Evolutionary conservation across 805 yeast genomes (phyloP).

Genomic region (Wickerhamomyces ciferrii): DNA sequence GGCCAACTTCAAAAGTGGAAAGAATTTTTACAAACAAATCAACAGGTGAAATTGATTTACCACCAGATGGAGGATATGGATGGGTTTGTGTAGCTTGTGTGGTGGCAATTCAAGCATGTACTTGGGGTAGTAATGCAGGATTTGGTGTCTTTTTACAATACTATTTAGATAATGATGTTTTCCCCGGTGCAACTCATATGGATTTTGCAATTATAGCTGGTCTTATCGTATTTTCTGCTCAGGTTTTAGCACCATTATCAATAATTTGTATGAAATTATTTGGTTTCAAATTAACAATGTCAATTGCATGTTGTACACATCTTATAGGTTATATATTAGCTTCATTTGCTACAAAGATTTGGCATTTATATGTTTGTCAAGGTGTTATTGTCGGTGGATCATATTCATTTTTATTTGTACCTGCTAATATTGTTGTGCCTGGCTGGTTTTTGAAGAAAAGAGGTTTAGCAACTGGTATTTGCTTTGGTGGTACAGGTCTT

Average conservation of each 20-base stretch:
- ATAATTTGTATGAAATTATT: conserved; percentile 40
- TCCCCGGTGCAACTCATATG: conserved; percentile 47
- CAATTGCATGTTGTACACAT: conserved; percentile 44
- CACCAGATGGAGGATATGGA: conserved; percentile 67
- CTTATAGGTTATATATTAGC: conserved; percentile 56
- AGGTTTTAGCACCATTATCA: conserved; percentile 54
- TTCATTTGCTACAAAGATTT: conserved; percentile 47
- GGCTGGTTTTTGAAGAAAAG: conserved; percentile 67
- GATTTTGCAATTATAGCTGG: conserved; percentile 72
- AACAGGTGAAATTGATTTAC: conserved; percentile 29
- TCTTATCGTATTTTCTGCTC: conserved; percentile 48
- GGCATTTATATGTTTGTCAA: conserved; percentile 68
- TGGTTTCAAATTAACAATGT: conserved; percentile 44
- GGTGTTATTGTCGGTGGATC: conserved; percentile 56
- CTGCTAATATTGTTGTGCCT: conserved; percentile 56
- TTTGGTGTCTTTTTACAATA: conserved; percentile 60
- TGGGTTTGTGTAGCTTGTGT: conserved; percentile 57
- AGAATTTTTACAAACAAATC: conserved; percentile 30
- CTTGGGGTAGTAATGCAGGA: conserved; percentile 68
- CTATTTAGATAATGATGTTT: conserved; percentile 45
- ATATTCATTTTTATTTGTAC: conserved; percentile 48
- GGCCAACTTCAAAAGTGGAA: conserved; percentile 8
- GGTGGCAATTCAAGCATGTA: conserved; percentile 44
- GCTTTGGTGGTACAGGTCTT: conserved; percentile 45
- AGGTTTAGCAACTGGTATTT: conserved; percentile 45